Conservation (phyloP, 352 stramenopile species). For the Globisporangium irregulare region DNA sequence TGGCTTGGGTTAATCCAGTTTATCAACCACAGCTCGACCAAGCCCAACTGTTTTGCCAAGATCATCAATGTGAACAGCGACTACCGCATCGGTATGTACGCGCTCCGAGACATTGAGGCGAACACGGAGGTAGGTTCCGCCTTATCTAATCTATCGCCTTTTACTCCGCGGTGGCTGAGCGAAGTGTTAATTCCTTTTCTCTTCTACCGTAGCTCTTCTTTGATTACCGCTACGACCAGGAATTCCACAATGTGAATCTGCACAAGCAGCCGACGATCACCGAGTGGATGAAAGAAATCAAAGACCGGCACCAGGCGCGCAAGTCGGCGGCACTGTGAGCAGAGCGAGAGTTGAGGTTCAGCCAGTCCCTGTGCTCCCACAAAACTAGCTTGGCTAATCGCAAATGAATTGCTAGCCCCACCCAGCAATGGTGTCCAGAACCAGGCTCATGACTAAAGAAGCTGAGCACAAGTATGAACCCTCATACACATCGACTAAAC, state of each 20-base stretch:
- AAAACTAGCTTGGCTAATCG: neutral
- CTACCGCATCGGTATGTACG: slow-evolving; percentile 92
- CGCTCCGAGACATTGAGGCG: slow-evolving; percentile 81
- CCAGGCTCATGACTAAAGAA: too few species aligned
- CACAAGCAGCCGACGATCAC: slow-evolving; percentile 61
- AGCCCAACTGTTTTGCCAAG: slow-evolving; percentile 87
- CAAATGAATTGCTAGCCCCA: too few species aligned
- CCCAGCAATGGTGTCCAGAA: too few species aligned
- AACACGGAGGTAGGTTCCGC: slow-evolving; percentile 57
- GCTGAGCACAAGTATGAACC: too few species aligned
- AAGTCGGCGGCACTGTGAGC: slow-evolving; percentile 2
- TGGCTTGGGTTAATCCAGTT: slow-evolving; percentile 34
- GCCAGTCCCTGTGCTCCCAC: too few species aligned
- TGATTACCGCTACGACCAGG: slow-evolving; percentile 79
- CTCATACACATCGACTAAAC: too few species aligned
- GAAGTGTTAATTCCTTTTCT: slow-evolving; percentile 13
- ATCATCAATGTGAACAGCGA: slow-evolving; percentile 92
- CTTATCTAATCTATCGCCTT: neutral
- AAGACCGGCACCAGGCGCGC: slow-evolving; percentile 3
- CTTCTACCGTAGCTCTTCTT: slow-evolving; percentile 66
- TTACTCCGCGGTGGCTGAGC: neutral
- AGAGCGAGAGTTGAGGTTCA: neutral
- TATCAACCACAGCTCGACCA: slow-evolving; percentile 83
- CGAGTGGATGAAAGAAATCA: slow-evolving; percentile 60
- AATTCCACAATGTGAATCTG: slow-evolving; percentile 54